Conservation (phyloP, 441 rosid genomes). For the Populus hybrid region DNA sequence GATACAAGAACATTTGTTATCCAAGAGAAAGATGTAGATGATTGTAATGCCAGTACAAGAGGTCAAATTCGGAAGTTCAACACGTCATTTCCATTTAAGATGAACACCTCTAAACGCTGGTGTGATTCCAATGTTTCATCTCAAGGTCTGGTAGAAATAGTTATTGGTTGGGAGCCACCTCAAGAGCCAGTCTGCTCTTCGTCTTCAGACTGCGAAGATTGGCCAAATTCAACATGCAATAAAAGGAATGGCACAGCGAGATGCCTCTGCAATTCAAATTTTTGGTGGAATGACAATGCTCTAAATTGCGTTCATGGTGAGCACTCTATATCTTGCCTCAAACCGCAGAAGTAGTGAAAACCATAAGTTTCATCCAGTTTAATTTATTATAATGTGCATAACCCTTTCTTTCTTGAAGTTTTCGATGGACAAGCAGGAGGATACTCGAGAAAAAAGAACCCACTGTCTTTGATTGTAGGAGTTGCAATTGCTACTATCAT, state of each 20-base stretch:
- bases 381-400: too few species aligned
- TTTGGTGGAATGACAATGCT: slow-evolving; percentile 41
- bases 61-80: slow-evolving; percentile 24
- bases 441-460: too few species aligned
- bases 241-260: slow-evolving; percentile 26
- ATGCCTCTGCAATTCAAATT: slow-evolving; percentile 45
- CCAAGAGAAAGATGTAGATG: slow-evolving; percentile 17
- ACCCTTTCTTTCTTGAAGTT: neutral
- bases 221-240: slow-evolving; percentile 55
- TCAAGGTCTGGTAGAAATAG: slow-evolving; percentile 38
- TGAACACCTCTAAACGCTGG: slow-evolving; percentile 28
- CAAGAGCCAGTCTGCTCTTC: slow-evolving; percentile 49
- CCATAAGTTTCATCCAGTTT: neutral
- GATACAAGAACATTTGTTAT: slow-evolving; percentile 22
- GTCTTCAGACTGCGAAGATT: slow-evolving; percentile 51
- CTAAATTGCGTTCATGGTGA: slow-evolving; percentile 52
- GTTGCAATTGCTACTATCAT: too few species aligned
- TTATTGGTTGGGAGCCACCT: slow-evolving; percentile 57
- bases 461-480: too few species aligned
- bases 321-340: too few species aligned
- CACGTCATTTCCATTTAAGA: slow-evolving; percentile 37
- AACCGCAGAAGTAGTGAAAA: neutral
- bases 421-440: too few species aligned
- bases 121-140: slow-evolving; percentile 1
- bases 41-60: slow-evolving; percentile 29